Evolutionary conservation across 2,329 filamentous ascomycete species (phyloP), one percentile per base, ranked within the genome.

Genomic region (Paramyrothecium roridum): DNA sequence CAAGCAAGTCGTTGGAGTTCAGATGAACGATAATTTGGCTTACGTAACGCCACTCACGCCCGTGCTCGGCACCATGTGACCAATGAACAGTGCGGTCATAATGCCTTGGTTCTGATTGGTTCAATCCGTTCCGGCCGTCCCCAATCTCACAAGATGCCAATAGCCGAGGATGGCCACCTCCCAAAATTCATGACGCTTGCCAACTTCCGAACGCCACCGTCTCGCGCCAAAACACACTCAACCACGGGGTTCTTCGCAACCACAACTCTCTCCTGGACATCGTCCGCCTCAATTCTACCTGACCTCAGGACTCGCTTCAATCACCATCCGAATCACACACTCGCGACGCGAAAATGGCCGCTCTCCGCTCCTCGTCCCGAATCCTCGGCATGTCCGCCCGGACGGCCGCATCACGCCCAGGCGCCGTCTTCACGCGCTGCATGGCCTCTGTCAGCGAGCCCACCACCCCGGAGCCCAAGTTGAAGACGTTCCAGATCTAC

Each of bases 401-500:
- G 61, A 63, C 68, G 65, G 61, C 72, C 71, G 67, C 76, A 70
- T 54, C 73, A 55, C 65, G 72, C 66, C 69, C 73, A 61, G 66
- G 70, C 50, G 73, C 73, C 58, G 70, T 76, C 64, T 75, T 79
- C 61, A 65, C 75, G 52, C 80, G 81, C 58, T 77, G 78, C 57
- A 82, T 85, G 77, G 82, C 82, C 54, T 76, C 81, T 2, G 75
- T 83, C 60, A 77, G 76, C 68, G 74, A 88, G 72, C 81, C 85
- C 37, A 81, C 84, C 51, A 77, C 84, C 55, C 75, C 84, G 63
- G 82, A 89, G 65, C 81, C 89, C 54, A 81, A 80, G 67, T 86
- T 90, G 79, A 98, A 97, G 88, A 92, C 89, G 52, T 99, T 99
- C 85, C 89, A 96, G 76, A 89, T 99, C 81, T 99, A 99, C 86